Conservation (phyloP, 2,329 filamentous ascomycete genomes). For the Botrytis deweyae region DNA sequence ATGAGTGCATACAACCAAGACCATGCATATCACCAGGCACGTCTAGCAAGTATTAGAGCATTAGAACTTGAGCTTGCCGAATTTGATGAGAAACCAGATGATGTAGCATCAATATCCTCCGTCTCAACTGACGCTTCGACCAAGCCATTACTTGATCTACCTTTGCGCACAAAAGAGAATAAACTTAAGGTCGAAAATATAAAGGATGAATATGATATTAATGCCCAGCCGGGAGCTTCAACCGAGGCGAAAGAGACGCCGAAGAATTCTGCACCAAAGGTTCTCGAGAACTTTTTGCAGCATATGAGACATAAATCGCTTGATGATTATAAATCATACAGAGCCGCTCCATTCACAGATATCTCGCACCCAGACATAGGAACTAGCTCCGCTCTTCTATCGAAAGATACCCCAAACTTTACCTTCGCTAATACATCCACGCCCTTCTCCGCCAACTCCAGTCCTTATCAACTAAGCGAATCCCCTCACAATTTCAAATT, state of each 20-base stretch:
- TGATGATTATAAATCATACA: not conserved
- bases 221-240: not conserved
- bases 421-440: not conserved
- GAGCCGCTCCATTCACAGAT: not conserved
- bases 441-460: not conserved
- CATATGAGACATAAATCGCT: not conserved
- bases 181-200: not conserved
- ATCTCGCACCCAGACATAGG: not conserved
- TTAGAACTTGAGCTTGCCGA: slow-evolving; percentile 5
- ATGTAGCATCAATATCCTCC: not conserved
- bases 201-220: not conserved
- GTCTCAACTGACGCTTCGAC: not conserved
- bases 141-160: not conserved
- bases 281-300: not conserved
- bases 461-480: not conserved
- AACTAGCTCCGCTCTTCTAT: not conserved
- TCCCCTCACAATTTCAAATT: slow-evolving; percentile 23
- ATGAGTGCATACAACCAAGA: slow-evolving; percentile 19
- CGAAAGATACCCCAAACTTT: not conserved
- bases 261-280: not conserved
- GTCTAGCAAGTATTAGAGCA: not conserved
- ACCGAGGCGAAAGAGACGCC: not conserved
- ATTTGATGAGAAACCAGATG: not conserved
- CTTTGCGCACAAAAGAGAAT: not conserved
- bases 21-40: slow-evolving; percentile 16